Evolutionary conservation across 1,284 basidiomycete species (phyloP).

Genomic region (Fomitopsis schrenkii): DNA sequence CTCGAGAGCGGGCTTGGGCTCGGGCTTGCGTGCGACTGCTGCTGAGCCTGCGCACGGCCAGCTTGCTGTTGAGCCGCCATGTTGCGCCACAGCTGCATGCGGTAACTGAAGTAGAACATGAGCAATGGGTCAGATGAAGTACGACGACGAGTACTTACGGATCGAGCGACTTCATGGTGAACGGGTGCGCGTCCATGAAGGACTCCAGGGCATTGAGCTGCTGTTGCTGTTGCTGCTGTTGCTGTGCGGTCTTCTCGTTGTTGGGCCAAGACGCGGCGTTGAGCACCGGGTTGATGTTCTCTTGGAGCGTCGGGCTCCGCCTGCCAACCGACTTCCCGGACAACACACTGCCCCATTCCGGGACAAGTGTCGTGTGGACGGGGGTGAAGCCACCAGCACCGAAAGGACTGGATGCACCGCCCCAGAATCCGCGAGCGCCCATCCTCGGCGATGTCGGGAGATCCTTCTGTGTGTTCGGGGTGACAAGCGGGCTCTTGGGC

Average conservation of each 20-base stretch:
- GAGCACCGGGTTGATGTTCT: constrained; percentile 80
- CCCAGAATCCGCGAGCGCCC: constrained; percentile 65
- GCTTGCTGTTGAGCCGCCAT: constrained; percentile 50
- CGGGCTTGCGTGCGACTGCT: constrained; percentile 11
- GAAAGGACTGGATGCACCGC: constrained; percentile 43
- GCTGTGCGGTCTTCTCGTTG: constrained; percentile 19
- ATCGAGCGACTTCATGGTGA: constrained; percentile 81
- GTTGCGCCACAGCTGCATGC: constrained; percentile 86
- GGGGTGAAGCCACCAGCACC: constrained; percentile 71
- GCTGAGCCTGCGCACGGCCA: constrained; percentile 25
- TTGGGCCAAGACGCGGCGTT: constrained; percentile 35
- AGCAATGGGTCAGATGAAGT: constrained; percentile 1
- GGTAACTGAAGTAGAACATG: constrained; percentile 37
- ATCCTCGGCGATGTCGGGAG: constrained; percentile 61
- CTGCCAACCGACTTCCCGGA: constrained; percentile 29
- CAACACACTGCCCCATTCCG: constrained; percentile 39
- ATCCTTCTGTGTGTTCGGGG: constrained; percentile 83
- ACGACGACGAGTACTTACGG: constrained; percentile 43
- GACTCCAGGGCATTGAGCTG: constrained; percentile 45
- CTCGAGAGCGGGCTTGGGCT: constrained; percentile 11
- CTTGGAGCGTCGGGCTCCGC: constrained; percentile 42
- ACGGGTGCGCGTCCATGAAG: constrained; percentile 74
- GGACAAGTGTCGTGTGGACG: constrained; percentile 82
- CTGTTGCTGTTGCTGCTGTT: constrained; percentile 14
- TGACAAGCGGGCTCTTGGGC: constrained; percentile 39